Base-by-base conservation (phyloP, 2,329 filamentous ascomycete genomes). In the Microdochium trichocladiopsis region DNA sequence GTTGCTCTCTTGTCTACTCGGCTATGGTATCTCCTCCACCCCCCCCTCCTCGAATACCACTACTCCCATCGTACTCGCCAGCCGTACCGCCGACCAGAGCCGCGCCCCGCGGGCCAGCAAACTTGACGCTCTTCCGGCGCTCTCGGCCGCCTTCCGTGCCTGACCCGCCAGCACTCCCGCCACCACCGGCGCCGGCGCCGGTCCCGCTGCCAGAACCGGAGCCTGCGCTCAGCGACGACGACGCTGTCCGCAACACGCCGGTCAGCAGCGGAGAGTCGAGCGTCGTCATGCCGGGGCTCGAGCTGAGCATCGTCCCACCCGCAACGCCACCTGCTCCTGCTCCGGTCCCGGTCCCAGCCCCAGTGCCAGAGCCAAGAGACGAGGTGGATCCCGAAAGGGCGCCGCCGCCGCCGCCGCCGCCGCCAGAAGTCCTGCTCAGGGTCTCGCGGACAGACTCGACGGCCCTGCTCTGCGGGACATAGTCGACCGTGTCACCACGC, bases 71-170 rank as follows among this genome's bases (percentile, higher is more conserved):
- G 16, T 22, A 9, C 3, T 9, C 18, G 21, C 28, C 14, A 14
- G 8, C 28, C 8, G 28, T 31, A 31, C 28, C 28, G 8, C 28
- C 28, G 28, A 54, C 64, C 58, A 51, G 66, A 66, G 31, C 69
- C 72, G 16, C 58, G 41, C 31, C 56, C 37, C 1, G 21, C 31
- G 47, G 28, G 22, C 36, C 71, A 2, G 74, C 76, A 66, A 85
- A 82, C 69, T 85, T 86, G 59, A 86, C 82, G 56, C 80, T 84
- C 73, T 84, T 84, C 62, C 80, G 73, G 56, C 80, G 71, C 62
- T 84, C 82, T 53, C 79, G 66, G 48, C 78, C 76, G 1, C 61
- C 63, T 2, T 64, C 64, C 24, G 57, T 65, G 3, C 63, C 59
- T 3, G 61, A 57, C 51, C 69, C 59, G 28, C 25, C 24, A 3